Conservation (phyloP, 75 land plant genomes). For the Gnetum montanum region DNA sequence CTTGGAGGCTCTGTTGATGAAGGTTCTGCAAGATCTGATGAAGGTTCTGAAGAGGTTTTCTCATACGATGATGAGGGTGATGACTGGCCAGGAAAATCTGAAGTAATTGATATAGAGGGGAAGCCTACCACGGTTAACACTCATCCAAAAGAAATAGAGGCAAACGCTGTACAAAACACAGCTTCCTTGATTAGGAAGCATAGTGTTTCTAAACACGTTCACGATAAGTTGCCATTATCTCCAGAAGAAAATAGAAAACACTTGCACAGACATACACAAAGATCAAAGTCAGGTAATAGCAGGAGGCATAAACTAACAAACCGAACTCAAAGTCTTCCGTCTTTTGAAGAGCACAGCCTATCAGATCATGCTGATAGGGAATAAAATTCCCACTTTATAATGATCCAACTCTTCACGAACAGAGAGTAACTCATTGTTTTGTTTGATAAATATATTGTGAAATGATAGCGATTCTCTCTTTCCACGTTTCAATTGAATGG, state of each 20-base stretch:
- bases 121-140: not conserved
- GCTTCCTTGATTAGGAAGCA: not conserved
- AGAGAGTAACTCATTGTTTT: too few species aligned
- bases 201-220: not conserved
- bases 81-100: conserved; percentile 1
- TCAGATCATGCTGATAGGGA: too few species aligned
- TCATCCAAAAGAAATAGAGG: not conserved
- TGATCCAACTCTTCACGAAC: too few species aligned
- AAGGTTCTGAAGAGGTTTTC: conserved; percentile 13
- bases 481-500: too few species aligned
- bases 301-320: not conserved
- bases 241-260: not conserved
- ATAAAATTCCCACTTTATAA: too few species aligned
- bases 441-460: too few species aligned
- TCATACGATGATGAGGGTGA: conserved; percentile 3
- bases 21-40: conserved; percentile 31
- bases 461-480: too few species aligned
- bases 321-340: not conserved
- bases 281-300: not conserved
- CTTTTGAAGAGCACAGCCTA: not conserved
- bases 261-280: not conserved
- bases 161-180: not conserved
- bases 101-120: not conserved
- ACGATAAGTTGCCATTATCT: not conserved
- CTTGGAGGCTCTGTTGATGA: conserved; percentile 38